Conservation (phyloP, 2,329 filamentous ascomycete species). For the Ophiostoma himal-ulmi region DNA sequence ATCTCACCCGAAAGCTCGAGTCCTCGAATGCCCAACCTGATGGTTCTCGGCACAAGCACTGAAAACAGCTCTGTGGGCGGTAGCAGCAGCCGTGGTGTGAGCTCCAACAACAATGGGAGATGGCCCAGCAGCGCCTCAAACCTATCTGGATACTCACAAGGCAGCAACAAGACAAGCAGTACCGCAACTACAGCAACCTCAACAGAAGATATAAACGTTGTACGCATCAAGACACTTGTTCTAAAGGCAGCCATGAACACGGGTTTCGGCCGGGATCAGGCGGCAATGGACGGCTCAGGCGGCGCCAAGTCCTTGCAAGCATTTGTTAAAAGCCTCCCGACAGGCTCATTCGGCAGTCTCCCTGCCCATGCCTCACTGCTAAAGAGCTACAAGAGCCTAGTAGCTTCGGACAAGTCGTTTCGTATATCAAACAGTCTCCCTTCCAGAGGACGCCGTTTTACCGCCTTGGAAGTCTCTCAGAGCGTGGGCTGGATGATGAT, state of each 20-base stretch:
- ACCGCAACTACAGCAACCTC: constrained; percentile 65
- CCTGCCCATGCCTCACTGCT: constrained; percentile 66
- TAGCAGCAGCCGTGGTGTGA: constrained; percentile 13
- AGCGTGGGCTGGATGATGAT: constrained; percentile 71
- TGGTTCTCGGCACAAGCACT: constrained; percentile 69
- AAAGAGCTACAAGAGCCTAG: constrained; percentile 72
- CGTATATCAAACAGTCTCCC: constrained; percentile 51
- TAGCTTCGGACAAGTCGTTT: constrained; percentile 67
- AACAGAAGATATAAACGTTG: constrained; percentile 69
- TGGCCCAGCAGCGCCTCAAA: constrained; percentile 81
- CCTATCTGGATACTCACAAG: constrained; percentile 72
- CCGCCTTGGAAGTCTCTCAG: constrained; percentile 70
- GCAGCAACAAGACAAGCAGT: constrained; percentile 58
- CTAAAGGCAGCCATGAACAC: constrained; percentile 81
- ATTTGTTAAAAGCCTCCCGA: constrained; percentile 70
- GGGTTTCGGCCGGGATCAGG: constrained; percentile 62
- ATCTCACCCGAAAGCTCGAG: constrained; percentile 74
- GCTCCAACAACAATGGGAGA: constrained; percentile 34
- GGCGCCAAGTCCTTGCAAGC: constrained; percentile 56
- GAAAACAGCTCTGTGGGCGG: constrained; percentile 37
- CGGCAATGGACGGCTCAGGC: constrained; percentile 39
- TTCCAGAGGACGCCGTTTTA: constrained; percentile 51
- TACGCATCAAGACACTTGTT: constrained; percentile 70
- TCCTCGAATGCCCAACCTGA: constrained; percentile 73
- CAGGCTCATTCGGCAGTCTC: constrained; percentile 70